Evolutionary conservation across 225 moss, liverwort and hornwort species (phyloP).

Genomic region (Marchantia polymorpha): DNA sequence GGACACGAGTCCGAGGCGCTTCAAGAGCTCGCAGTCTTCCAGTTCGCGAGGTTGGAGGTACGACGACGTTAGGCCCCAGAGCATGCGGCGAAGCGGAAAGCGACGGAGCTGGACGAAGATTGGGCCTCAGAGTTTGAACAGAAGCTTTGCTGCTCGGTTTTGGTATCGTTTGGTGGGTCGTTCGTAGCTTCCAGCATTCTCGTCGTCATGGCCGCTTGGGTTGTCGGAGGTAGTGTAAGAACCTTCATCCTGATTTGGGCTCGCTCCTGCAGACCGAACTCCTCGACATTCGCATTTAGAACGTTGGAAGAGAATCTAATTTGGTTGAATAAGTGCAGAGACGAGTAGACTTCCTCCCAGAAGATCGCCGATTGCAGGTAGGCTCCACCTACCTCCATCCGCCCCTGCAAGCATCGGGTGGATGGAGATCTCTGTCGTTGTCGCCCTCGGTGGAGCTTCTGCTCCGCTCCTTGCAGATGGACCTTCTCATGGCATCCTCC

Average conservation of each 20-base stretch:
- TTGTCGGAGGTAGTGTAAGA: neutral
- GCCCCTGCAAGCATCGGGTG: neutral
- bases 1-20: too few relatives aligned
- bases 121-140: neutral
- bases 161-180: conserved; percentile 12
- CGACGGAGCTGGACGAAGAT: neutral
- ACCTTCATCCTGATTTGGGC: conserved; percentile 4
- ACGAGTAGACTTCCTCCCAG: neutral
- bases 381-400: neutral
- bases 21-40: neutral
- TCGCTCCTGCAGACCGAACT: neutral
- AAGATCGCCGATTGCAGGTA: neutral
- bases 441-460: neutral
- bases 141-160: conserved; percentile 6
- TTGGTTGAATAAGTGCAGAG: neutral
- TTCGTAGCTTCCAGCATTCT: neutral
- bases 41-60: conserved; percentile 1
- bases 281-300: conserved; percentile 6
- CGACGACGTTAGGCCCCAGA: neutral
- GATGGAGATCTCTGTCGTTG: neutral
- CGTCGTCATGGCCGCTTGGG: conserved; percentile 8
- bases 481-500: neutral
- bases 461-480: neutral
- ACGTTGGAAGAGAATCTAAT: neutral
- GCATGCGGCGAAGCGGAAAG: neutral